These are phyloP conservation scores for Fusarium clavum DNA, from an alignment of 2,329 filamentous ascomycete genomes.

Conservation along the genomic window DNA sequence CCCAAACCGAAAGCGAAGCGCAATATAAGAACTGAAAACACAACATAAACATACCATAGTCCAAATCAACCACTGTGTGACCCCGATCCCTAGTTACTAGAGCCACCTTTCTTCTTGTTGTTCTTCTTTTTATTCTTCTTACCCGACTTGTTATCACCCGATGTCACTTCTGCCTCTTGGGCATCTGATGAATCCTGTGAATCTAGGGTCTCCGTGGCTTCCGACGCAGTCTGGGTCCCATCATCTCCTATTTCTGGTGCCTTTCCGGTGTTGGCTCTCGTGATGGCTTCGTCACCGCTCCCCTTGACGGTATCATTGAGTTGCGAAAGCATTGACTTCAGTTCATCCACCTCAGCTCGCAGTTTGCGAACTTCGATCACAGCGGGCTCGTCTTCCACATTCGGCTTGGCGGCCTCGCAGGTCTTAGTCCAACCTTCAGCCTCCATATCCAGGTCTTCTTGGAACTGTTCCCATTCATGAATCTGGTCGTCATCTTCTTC, in stretches of 20 bases:
- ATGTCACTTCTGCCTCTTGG: constrained; percentile 26
- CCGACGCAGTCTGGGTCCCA: constrained; percentile 17
- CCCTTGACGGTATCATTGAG: constrained; percentile 45
- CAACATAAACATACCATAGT: background rate
- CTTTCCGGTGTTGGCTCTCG: constrained; percentile 16
- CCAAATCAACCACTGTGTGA: background rate
- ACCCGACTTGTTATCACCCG: constrained; percentile 32
- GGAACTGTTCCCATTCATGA: constrained; percentile 94
- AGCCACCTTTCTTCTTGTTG: constrained; percentile 44
- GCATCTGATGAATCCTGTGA: constrained; percentile 22
- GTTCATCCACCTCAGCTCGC: constrained; percentile 66
- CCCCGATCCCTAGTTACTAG: constrained; percentile 23
- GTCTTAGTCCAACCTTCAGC: constrained; percentile 86
- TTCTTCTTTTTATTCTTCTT: constrained; percentile 47
- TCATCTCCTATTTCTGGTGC: constrained; percentile 15
- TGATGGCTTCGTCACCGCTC: constrained; percentile 5
- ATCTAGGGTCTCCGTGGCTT: constrained; percentile 31
- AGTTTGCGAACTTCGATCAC: constrained; percentile 75
- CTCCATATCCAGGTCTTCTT: constrained; percentile 79
- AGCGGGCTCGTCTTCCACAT: constrained; percentile 82
- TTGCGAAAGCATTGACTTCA: constrained; percentile 62
- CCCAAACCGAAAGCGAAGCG: background rate
- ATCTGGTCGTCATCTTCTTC: constrained; percentile 90
- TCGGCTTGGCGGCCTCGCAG: constrained; percentile 79
- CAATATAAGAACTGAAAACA: background rate